Percentiles rank a stretch among this genome's conserved stretches.
These are phyloP conservation scores for Phalaenopsis equestris DNA, from an alignment of 106 monocot genomes.

Conservation along the genomic window DNA sequence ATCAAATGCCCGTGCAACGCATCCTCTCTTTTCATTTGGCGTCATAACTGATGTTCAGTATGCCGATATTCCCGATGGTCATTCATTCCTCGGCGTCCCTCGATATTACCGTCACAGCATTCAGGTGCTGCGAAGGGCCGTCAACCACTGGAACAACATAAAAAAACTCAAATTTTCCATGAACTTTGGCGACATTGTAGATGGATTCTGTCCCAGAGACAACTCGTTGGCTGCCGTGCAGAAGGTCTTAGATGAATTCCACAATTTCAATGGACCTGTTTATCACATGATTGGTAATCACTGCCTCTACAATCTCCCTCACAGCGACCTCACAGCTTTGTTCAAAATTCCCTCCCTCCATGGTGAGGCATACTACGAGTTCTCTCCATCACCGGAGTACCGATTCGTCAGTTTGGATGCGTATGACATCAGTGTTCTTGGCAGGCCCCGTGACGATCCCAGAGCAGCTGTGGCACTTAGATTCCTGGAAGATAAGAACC, in stretches of 20 bases:
- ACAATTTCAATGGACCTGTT: slow-evolving; percentile 48
- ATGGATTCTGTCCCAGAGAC: slow-evolving; percentile 71
- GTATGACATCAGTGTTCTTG: slow-evolving; percentile 70
- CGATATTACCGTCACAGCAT: slow-evolving; percentile 46
- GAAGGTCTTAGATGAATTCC: slow-evolving; percentile 57
- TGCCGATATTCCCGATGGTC: slow-evolving; percentile 47
- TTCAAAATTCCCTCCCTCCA: slow-evolving; percentile 51
- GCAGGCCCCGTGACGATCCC: slow-evolving; percentile 69
- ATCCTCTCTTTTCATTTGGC: slow-evolving; percentile 39
- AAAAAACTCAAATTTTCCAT: slow-evolving; percentile 25
- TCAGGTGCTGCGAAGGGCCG: slow-evolving; percentile 32
- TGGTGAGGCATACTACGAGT: slow-evolving; percentile 67
- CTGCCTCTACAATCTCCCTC: slow-evolving; percentile 90
- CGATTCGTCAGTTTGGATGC: slow-evolving; percentile 61
- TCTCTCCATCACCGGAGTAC: slow-evolving; percentile 58
- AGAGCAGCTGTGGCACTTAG: slow-evolving; percentile 30
- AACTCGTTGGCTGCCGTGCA: slow-evolving; percentile 37
- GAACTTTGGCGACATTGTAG: slow-evolving; percentile 66
- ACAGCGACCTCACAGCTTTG: slow-evolving; percentile 29
- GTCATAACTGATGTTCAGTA: slow-evolving; percentile 44
- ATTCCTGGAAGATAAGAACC: slow-evolving; percentile 63
- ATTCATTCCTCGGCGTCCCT: slow-evolving; percentile 35
- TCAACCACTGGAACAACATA: slow-evolving; percentile 26
- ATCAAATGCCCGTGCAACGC: slow-evolving; percentile 4
- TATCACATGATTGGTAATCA: slow-evolving; percentile 94